A percentile compares a stretch with the other conserved stretches of the same genome.
These are phyloP conservation scores for Pachysandra terminalis DNA, from an alignment of 164 flowering plant genomes.

Conservation along the genomic window DNA sequence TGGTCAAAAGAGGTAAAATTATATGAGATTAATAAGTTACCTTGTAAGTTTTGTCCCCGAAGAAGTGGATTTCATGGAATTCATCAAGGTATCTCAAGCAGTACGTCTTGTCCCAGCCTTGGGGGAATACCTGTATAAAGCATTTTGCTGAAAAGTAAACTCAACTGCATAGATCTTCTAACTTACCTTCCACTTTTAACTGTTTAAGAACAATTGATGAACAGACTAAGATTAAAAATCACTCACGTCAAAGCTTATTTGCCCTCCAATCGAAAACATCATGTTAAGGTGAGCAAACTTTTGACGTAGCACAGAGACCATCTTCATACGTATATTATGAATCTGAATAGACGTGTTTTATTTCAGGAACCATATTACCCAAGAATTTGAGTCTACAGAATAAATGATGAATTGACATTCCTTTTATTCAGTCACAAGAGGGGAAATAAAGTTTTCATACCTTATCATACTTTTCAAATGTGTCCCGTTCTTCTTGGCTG, in stretches of 20 bases:
- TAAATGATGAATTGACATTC: neutral
- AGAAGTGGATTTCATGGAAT: constrained; percentile 89
- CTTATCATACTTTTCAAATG: constrained; percentile 94
- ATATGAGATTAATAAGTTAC: constrained; percentile 24
- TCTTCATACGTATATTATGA: constrained; percentile 75
- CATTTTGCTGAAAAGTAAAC: constrained; percentile 8
- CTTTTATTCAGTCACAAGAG: neutral
- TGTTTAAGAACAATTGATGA: neutral
- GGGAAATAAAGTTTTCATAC: constrained; percentile 29
- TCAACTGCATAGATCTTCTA: neutral
- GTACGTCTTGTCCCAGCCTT: constrained; percentile 98
- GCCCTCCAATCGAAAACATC: constrained; percentile 97
- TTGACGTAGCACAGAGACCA: constrained; percentile 84
- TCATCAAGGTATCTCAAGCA: constrained; percentile 84
- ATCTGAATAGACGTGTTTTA: constrained; percentile 36
- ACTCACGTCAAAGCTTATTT: constrained; percentile 98
- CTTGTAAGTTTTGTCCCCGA: constrained; percentile 98
- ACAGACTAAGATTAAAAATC: neutral
- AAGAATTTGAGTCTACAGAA: neutral
- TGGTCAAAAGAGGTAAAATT: neutral
- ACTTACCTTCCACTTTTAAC: neutral
- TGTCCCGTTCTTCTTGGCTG: constrained; percentile 96
- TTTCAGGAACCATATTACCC: neutral
- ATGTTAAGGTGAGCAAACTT: constrained; percentile 87
- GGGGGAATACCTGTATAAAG: constrained; percentile 77